Conservation (phyloP, 345 rosid species). For the Populus pruinosa region DNA sequence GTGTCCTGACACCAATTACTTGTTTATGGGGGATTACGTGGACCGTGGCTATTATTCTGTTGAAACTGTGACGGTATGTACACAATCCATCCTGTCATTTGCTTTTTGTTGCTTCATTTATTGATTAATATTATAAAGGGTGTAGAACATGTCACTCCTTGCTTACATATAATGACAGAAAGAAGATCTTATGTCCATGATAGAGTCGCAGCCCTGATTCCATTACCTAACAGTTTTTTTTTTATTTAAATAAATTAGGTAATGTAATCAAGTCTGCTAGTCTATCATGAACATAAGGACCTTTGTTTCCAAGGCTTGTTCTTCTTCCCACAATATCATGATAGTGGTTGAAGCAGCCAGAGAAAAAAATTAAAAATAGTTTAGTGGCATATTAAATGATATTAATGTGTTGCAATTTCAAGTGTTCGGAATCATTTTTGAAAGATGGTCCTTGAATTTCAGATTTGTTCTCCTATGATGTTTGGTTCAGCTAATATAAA, state of each 20-base stretch:
- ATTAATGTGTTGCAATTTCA: not conserved
- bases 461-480: not conserved
- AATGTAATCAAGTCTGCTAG: not conserved
- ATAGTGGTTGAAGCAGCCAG: not conserved
- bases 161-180: not conserved
- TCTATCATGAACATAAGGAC: not conserved
- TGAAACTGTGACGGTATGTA: constrained; percentile 88
- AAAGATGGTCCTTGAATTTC: not conserved
- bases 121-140: not conserved
- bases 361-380: not conserved
- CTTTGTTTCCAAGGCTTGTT: not conserved
- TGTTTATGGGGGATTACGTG: constrained; percentile 97
- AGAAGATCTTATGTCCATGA: not conserved
- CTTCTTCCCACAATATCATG: not conserved
- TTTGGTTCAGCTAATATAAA: not conserved
- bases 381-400: not conserved
- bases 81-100: not conserved
- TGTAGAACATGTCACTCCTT: not conserved
- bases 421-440: not conserved
- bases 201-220: not conserved
- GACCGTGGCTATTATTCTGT: constrained; percentile 97
- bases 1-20: constrained; percentile 95
- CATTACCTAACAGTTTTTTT: not conserved
- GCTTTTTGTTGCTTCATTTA: not conserved
- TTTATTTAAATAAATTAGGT: no score